Evolutionary conservation across 176 grass and related monocot species (phyloP).

Genomic region (Phyllostachys edulis): DNA sequence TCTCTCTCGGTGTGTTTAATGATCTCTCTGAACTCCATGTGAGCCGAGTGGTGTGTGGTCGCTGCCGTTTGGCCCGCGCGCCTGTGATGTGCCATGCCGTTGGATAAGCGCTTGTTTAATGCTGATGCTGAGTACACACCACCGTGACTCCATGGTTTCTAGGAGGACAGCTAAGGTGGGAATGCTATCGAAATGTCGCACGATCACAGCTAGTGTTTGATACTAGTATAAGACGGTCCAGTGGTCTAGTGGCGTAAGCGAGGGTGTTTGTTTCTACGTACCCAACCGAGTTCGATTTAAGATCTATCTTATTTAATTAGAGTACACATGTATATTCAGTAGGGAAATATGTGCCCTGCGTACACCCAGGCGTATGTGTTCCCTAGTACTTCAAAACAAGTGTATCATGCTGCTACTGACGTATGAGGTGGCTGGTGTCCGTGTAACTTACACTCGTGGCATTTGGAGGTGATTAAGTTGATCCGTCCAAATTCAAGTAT

Average conservation of each 20-base stretch:
- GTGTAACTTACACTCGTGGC: neutral
- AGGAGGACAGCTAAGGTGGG: neutral
- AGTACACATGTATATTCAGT: neutral
- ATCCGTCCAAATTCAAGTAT: too few species aligned
- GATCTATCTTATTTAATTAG: too few species aligned
- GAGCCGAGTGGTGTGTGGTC: conserved; percentile 2
- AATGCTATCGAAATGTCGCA: neutral
- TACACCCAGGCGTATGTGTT: too few species aligned
- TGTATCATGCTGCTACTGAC: too few species aligned
- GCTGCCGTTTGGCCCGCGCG: neutral
- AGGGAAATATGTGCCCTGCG: too few species aligned
- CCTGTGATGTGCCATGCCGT: neutral
- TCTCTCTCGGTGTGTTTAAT: neutral
- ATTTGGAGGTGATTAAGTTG: neutral
- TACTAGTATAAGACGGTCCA: too few species aligned
- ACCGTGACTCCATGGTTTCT: neutral
- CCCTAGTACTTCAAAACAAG: too few species aligned
- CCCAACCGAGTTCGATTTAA: too few species aligned
- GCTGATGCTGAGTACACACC: neutral
- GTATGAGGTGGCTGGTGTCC: too few species aligned
- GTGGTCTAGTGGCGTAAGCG: too few species aligned
- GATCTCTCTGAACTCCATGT: neutral
- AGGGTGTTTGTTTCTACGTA: too few species aligned
- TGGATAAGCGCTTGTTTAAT: neutral
- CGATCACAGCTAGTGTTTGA: neutral